A percentile compares a stretch with the other conserved stretches of the same genome.
Evolutionary conservation across 164 flowering plant species (phyloP).

Genomic region (Euptelea pleiosperma): DNA sequence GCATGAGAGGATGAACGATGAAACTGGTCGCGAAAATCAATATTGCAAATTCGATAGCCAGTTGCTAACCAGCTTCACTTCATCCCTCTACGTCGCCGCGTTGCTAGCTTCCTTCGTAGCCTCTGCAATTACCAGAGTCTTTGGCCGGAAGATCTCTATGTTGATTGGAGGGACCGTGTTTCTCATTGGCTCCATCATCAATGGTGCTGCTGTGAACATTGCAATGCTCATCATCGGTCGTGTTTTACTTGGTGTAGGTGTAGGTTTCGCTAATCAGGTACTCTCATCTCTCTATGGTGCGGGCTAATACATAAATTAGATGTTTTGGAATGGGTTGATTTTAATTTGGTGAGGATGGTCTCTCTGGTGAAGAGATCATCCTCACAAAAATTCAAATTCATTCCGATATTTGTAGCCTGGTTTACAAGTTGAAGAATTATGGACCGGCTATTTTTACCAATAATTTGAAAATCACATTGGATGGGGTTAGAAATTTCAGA

Average conservation of each 20-base stretch:
- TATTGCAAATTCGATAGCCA: slow-evolving; percentile 30
- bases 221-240: slow-evolving; percentile 37
- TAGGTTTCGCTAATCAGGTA: slow-evolving; percentile 45
- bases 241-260: slow-evolving; percentile 38
- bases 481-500: too few species aligned
- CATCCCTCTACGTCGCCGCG: slow-evolving; percentile 43
- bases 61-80: slow-evolving; percentile 33
- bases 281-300: too few species aligned
- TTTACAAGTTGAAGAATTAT: too few species aligned
- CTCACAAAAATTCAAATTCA: too few species aligned
- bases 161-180: slow-evolving; percentile 27
- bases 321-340: too few species aligned
- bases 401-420: too few species aligned
- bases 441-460: too few species aligned
- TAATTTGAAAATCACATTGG: too few species aligned
- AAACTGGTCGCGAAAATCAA: slow-evolving; percentile 5
- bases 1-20: background rate
- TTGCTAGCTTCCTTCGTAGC: slow-evolving; percentile 37
- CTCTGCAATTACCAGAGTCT: slow-evolving; percentile 22
- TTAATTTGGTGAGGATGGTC: too few species aligned
- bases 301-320: slow-evolving; percentile 20
- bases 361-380: too few species aligned
- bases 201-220: slow-evolving; percentile 26
- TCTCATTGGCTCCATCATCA: slow-evolving; percentile 29
- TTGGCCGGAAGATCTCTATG: slow-evolving; percentile 36